Evolutionary conservation across 345 rosid genomes (phyloP).

Genomic region (Geranium brycei): DNA sequence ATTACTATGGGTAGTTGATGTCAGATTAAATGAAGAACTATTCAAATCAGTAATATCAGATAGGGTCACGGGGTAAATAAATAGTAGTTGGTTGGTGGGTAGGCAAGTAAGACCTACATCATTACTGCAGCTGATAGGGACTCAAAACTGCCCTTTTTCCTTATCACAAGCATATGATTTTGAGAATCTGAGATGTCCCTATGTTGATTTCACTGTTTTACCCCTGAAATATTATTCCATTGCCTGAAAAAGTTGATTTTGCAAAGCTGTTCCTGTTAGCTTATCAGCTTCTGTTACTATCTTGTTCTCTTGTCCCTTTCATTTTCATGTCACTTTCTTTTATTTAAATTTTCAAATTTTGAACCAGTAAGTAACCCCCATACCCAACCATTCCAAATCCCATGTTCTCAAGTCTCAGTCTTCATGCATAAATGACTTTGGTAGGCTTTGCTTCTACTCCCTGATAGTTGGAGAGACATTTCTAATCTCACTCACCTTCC

Average conservation of each 20-base stretch:
- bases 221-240: not conserved
- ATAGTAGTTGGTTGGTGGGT: not conserved
- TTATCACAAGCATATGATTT: not conserved
- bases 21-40: no score
- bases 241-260: not conserved
- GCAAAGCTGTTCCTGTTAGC: not conserved
- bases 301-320: not conserved
- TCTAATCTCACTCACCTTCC: no score
- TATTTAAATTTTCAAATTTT: no score
- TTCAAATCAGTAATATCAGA: not conserved
- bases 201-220: not conserved
- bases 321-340: not conserved
- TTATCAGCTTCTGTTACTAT: no score
- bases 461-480: no score
- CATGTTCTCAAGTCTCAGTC: not conserved
- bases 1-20: no score
- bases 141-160: not conserved
- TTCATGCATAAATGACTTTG: not conserved
- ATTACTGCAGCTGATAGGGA: not conserved
- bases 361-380: not conserved
- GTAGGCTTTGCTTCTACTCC: not conserved
- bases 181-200: not conserved
- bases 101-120: not conserved
- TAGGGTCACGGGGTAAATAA: not conserved
- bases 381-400: not conserved